These are phyloP conservation scores for Pythium vanterpoolii DNA, from an alignment of 352 stramenopile species.

Conservation along the genomic window DNA sequence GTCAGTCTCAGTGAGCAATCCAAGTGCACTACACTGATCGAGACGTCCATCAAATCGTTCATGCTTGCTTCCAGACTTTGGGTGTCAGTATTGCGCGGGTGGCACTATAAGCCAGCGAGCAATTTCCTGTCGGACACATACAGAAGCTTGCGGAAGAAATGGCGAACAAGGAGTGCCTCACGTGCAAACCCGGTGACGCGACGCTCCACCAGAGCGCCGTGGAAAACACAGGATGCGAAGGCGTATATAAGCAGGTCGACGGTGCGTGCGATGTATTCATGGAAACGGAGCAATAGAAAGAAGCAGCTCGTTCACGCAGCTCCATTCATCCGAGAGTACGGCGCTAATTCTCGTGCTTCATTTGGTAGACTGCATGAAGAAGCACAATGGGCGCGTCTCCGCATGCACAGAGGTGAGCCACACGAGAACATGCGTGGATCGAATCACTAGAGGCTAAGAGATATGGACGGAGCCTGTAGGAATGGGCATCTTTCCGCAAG, in stretches of 20 bases:
- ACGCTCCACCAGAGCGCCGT: conserved; percentile 69
- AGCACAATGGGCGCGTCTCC: conserved; percentile 68
- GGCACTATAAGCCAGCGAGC: not conserved
- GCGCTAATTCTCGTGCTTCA: too few species aligned
- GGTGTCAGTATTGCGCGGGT: not conserved
- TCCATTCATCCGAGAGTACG: too few species aligned
- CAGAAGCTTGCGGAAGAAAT: conserved; percentile 14
- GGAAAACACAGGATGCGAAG: conserved; percentile 63
- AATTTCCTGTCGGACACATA: too few species aligned
- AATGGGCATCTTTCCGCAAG: conserved; percentile 75
- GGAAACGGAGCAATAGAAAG: too few species aligned
- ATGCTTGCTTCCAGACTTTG: conserved; percentile 1
- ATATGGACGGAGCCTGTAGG: conserved; percentile 19
- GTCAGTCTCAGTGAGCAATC: conserved; percentile 5
- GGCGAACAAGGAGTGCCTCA: conserved; percentile 63
- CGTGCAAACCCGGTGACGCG: conserved; percentile 66
- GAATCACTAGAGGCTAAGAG: not conserved
- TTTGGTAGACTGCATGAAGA: conserved; percentile 72
- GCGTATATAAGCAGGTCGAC: conserved; percentile 62
- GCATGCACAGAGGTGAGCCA: conserved; percentile 54
- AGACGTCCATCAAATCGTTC: conserved; percentile 5
- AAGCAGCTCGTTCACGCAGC: too few species aligned
- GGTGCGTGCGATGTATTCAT: too few species aligned
- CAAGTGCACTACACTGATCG: conserved; percentile 9
- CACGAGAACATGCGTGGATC: not conserved